Evolutionary conservation across 2,329 filamentous ascomycete genomes (phyloP), one percentile per base, ranked within the genome.

Genomic region (Fusarium pininemorale): DNA sequence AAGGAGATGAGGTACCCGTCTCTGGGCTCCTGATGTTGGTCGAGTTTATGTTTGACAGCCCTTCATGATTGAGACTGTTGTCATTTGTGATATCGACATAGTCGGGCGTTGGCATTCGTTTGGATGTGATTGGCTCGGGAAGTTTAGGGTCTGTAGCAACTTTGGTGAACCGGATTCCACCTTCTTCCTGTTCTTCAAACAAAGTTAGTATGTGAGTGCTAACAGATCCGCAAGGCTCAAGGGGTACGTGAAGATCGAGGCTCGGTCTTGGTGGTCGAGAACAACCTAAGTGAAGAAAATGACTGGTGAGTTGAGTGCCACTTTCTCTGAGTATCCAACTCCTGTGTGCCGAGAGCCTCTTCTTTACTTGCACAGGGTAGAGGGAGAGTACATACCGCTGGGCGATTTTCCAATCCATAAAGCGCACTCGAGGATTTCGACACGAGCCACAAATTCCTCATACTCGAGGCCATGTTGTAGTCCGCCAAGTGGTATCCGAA

Each of bases 381-480:
- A 28, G 35, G 22, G 35, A 6, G 22, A 16, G 13, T n/a, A 42
- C 54, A 62, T 64, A 77, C 76, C 68, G 37, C 28, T 38, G 14
- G 54, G 55, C 48, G 64, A 55, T 28, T 53, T 63, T 39, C 54
- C 63, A 54, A 75, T 64, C 75, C 73, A 79, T 69, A 77, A 71
- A 38, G 69, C 70, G 55, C 75, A 79, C 54, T 79, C 75, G 26
- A 79, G 66, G 16, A 79, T 54, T 62, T 79, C 78, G 13, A 79
- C 78, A 28, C 70, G 70, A 22, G 48, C 42, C 9, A 68, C 76
- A 44, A 79, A 79, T 5, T 74, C 60, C 18, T 74, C 66, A 39
- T 75, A 79, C 7, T 53, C 44, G 26, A 79, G 60, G 20, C 75
- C 75, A 13, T 51, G 56, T 28, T 72, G 67, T 5, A 79, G 53